Conservation (phyloP, 805 yeast species). For the Middelhovenomyces tepae region DNA sequence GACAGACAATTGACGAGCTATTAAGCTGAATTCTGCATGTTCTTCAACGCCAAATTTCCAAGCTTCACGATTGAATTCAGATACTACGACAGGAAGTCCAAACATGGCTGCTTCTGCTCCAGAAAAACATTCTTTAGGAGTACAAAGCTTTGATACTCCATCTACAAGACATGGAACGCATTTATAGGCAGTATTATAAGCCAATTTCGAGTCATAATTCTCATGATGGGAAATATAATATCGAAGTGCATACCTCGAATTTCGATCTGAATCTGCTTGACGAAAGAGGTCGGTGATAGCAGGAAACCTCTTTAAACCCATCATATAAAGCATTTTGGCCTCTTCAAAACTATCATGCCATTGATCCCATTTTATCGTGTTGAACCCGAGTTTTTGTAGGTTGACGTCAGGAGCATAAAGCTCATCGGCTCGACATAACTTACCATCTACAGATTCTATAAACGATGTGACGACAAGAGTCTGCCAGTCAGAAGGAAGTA, state of each 20-base stretch:
- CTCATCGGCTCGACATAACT: constrained; percentile 17
- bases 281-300: constrained; percentile 14
- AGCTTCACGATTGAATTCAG: constrained; percentile 18
- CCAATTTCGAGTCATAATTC: constrained; percentile 10
- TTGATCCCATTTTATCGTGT: constrained; percentile 20
- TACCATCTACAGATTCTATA: constrained; percentile 18
- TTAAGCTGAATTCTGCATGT: constrained; percentile 18
- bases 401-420: constrained; percentile 26
- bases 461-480: constrained; percentile 23
- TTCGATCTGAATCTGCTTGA: constrained; percentile 5
- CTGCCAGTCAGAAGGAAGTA: constrained; percentile 26
- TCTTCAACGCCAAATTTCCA: constrained; percentile 25
- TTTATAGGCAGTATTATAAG: constrained; percentile 3
- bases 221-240: constrained; percentile 24
- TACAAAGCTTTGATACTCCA: constrained; percentile 6
- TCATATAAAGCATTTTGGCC: constrained; percentile 21
- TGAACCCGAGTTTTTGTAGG: constrained; percentile 22
- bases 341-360: constrained; percentile 23
- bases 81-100: constrained; percentile 23
- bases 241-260: constrained; percentile 18
- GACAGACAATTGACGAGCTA: constrained; percentile 16
- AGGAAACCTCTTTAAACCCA: constrained; percentile 27
- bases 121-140: constrained; percentile 21
- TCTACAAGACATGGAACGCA: constrained; percentile 18
- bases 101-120: constrained; percentile 20